A percentile compares a stretch with the other conserved stretches of the same genome.
Conservation (phyloP, 441 rosid genomes). For the Erysimum cheiri region DNA sequence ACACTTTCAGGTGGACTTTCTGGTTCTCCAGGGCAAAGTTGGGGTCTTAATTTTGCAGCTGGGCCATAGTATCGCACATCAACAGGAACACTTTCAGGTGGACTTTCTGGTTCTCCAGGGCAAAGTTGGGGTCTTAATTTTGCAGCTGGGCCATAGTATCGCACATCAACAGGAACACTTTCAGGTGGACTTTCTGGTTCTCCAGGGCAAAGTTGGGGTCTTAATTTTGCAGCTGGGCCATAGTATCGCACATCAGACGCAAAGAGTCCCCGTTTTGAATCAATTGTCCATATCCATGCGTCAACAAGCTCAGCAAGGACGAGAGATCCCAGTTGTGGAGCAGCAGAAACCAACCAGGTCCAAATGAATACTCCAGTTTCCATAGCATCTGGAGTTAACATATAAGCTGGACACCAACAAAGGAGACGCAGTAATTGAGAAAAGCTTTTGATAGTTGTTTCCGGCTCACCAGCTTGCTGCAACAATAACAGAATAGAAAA, state of each 20-base stretch:
- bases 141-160: too few species aligned
- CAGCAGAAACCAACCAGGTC: constrained; percentile 99
- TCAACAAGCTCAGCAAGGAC: constrained; percentile 99
- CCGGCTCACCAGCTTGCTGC: constrained; percentile 72
- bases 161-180: too few species aligned
- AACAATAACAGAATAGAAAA: constrained; percentile 25
- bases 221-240: constrained; percentile 94
- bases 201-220: constrained; percentile 96
- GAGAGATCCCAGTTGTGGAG: constrained; percentile 90
- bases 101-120: too few species aligned
- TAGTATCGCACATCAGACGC: constrained; percentile 80
- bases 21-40: too few species aligned
- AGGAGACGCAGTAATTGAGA: constrained; percentile 94
- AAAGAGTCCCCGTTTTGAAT: constrained; percentile 94
- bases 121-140: too few species aligned
- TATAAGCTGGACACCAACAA: constrained; percentile 99
- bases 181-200: constrained; percentile 83
- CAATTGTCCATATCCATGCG: constrained; percentile 99
- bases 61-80: too few species aligned
- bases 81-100: too few species aligned
- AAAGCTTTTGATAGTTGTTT: constrained; percentile 84
- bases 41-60: too few species aligned
- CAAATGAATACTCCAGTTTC: constrained; percentile 97
- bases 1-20: too few species aligned
- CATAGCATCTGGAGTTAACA: constrained; percentile 95